Evolutionary conservation across 1,284 basidiomycete genomes (phyloP), one percentile per base, ranked within the genome.

Genomic region (Hymenochaete sp.): DNA sequence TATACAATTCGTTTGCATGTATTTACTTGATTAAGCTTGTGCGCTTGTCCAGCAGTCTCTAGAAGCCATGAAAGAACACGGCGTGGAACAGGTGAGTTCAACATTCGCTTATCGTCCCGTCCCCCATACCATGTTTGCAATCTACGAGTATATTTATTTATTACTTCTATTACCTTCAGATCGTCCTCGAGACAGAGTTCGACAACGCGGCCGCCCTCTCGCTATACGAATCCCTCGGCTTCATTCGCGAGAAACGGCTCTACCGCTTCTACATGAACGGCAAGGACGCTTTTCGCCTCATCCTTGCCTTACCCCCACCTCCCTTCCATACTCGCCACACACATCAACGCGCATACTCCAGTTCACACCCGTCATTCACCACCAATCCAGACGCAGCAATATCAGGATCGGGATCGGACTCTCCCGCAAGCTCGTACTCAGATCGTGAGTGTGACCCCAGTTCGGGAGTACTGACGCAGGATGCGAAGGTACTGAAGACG

Each of bases 261-360:
- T 84, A 84, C 60, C 76, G 93, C 2, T 99, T 98, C 67, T 98
- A 99, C 61, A 77, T 98, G 55, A 98, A 98, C 58, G 89, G 85
- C 42, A 89, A 89, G 61, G 85, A 89, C 56, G 85, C 86, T 0
- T 89, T 87, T 58, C 72, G 86, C 29, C 75, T 89, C 38, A 75
- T 86, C 19, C 75, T 85, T 28, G 65, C 73, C 25, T 62, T 85
- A 1, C 72, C 76, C 2, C 61, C 63, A 9, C 49, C 47, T 2
- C 51, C 39, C 36, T n/a, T n/a, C n/a, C n/a, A n/a, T n/a, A n/a
- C n/a, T n/a, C n/a, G n/a, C n/a, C n/a, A n/a, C n/a, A 8, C 21
- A 19, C 14, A 8, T 19, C 32, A 35, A 35, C 32, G 13, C 13
- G n/a, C n/a, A n/a, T n/a, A n/a, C n/a, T n/a, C n/a, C n/a, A n/a